Base-by-base conservation (phyloP, 2,329 filamentous ascomycete species). In the Fusarium pilosicola region DNA sequence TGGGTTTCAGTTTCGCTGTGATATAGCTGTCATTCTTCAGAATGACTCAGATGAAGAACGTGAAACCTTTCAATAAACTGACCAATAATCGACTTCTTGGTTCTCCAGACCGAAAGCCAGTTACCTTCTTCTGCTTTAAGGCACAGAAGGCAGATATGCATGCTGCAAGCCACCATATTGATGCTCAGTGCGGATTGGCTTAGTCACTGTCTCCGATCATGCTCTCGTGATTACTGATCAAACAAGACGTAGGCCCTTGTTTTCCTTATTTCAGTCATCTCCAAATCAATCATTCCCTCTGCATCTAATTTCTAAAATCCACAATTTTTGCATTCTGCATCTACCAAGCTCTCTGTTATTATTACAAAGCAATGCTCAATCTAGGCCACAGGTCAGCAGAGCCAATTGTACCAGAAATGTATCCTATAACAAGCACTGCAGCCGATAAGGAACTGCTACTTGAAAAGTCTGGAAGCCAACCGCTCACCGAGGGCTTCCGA, bases 311-410 rank as follows among this genome's bases (percentile, higher is more conserved):
- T 10, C 17, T 10, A 7, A 28, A 45, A 26, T 28, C 24, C 5
- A 28, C 8, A 1, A 5, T 20, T 14, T 1, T 28, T 15, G 2
- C 3, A 5, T 22, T 46, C 13, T 46, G 5, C 12, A 14, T 10
- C 4, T 46, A 22, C 6, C 13, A 1, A 8, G 24, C 7, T 26
- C 12, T 26, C 24, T 28, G 5, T 2, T 22, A 10, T 28, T 46
- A 22, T 15, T 7, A 5, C 8, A 28, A 22, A 22, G 12, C 8
- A 28, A 28, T 14, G 13, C 14, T 7, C 44, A 20, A 28, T 18
- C 8, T 0, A 46, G 4, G 12, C 6, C 5, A 7, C 18, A 22
- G 2, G 4, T 10, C 44, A 13, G 24, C 24, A 6, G 4, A 28
- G 24, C 18, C 12, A 28, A 28, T 20, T 5, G 12, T 14, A 10